phyloP scores from a whole-genome alignment of 1,284 basidiomycete genomes.

The Abortiporus biennis region DNA sequence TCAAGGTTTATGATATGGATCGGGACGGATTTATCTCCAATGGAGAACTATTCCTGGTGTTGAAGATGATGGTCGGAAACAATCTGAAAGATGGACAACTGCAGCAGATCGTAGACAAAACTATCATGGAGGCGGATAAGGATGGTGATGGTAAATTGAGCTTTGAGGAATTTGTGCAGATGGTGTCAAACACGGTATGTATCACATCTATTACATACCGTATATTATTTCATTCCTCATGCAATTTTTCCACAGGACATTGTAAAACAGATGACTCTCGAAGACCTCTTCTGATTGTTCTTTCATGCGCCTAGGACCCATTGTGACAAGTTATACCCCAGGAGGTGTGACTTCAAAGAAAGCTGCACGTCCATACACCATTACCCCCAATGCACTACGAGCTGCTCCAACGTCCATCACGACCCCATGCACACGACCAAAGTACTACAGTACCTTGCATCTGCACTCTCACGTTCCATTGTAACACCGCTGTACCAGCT shows the following conservation, averaged over 20 bases:
- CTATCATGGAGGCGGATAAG: conserved; percentile 99
- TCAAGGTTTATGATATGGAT: conserved; percentile 99
- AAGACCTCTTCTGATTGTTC: conserved; percentile 70
- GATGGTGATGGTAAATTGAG: conserved; percentile 96
- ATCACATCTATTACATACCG: conserved; percentile 16
- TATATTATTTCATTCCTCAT: conserved; percentile 12
- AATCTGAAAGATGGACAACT: conserved; percentile 99
- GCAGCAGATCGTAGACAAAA: conserved; percentile 99
- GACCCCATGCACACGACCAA: no score
- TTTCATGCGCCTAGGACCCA: no score
- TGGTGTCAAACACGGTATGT: conserved; percentile 92
- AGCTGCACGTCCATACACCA: neutral
- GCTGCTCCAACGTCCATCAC: neutral
- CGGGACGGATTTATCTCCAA: conserved; percentile 98
- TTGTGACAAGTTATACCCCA: no score
- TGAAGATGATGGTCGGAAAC: conserved; percentile 99
- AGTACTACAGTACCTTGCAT: neutral
- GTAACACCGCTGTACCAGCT: conserved; percentile 1
- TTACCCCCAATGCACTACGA: neutral
- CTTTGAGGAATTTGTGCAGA: conserved; percentile 95
- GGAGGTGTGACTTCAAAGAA: no score
- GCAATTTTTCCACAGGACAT: conserved; percentile 58
- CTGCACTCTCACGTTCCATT: neutral
- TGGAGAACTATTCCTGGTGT: conserved; percentile 94
- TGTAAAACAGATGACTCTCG: conserved; percentile 97